Evolutionary conservation across 2,329 filamentous ascomycete genomes (phyloP).

Genomic region (Neonectria magnoliae): DNA sequence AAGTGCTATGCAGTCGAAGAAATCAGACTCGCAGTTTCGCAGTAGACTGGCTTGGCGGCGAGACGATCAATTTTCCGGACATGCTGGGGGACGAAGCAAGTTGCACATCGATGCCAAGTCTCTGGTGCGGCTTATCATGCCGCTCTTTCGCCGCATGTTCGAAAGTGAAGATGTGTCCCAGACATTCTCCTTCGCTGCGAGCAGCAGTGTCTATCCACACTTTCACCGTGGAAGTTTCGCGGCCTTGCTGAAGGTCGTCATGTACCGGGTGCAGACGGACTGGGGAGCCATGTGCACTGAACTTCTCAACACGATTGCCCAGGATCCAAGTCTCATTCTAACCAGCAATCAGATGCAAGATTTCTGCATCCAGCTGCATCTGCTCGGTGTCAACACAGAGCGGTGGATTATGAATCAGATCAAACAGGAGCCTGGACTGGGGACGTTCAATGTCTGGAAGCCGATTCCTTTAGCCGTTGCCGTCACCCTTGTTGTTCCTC

Average conservation of each 20-base stretch:
- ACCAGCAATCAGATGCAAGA: slow-evolving; percentile 49
- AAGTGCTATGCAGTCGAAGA: slow-evolving; percentile 24
- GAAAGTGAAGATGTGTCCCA: slow-evolving; percentile 47
- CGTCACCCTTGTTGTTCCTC: slow-evolving; percentile 51
- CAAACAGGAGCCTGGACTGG: slow-evolving; percentile 30
- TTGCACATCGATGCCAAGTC: slow-evolving; percentile 49
- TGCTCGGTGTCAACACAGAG: slow-evolving; percentile 47
- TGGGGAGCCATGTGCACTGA: slow-evolving; percentile 44
- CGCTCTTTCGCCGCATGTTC: slow-evolving; percentile 59
- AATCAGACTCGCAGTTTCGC: slow-evolving; percentile 38
- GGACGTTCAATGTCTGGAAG: slow-evolving; percentile 50
- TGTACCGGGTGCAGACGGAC: slow-evolving; percentile 48
- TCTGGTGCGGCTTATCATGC: slow-evolving; percentile 52
- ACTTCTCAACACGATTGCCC: slow-evolving; percentile 44
- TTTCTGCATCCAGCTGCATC: slow-evolving; percentile 49
- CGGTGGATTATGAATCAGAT: slow-evolving; percentile 42
- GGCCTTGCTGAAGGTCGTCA: slow-evolving; percentile 51
- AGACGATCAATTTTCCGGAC: slow-evolving; percentile 44
- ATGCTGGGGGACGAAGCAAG: slow-evolving; percentile 29
- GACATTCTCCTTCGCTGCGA: slow-evolving; percentile 19
- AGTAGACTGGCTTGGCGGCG: slow-evolving; percentile 51
- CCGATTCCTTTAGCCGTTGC: slow-evolving; percentile 49
- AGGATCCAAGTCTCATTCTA: slow-evolving; percentile 44
- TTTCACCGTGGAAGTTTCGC: slow-evolving; percentile 54
- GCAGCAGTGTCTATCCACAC: slow-evolving; percentile 36